Evolutionary conservation across 2,329 filamentous ascomycete species (phyloP).

Genomic region (Microcyclospora pomicola): DNA sequence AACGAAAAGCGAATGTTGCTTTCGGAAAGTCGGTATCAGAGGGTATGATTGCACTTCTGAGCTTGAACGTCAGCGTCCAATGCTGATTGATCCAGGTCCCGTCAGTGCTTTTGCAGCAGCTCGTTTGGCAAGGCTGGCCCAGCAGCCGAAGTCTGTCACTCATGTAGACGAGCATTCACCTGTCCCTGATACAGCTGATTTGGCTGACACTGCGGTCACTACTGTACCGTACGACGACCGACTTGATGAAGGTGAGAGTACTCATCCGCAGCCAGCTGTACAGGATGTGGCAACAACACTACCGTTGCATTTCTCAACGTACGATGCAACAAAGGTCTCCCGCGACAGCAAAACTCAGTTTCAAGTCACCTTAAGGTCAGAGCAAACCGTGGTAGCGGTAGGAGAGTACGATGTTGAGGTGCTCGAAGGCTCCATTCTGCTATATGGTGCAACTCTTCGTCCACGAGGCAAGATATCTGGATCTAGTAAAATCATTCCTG

Average conservation of each 20-base stretch:
- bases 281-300: background rate
- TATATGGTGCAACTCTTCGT: conserved; percentile 50
- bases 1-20: conserved; percentile 22
- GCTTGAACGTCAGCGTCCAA: no score
- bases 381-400: conserved; percentile 30
- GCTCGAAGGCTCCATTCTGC: conserved; percentile 45
- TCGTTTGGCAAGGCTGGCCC: conserved; percentile 9
- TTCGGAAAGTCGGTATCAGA: conserved; percentile 9
- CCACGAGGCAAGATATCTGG: no score
- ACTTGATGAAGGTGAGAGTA: background rate
- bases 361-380: conserved; percentile 11
- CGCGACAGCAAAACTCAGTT: conserved; percentile 8
- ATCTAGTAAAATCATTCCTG: conserved; percentile 15
- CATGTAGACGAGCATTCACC: background rate
- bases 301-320: background rate
- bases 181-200: background rate
- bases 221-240: conserved; percentile 11
- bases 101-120: conserved; percentile 18
- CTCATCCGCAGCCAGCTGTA: no score
- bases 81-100: no score
- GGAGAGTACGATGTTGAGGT: conserved; percentile 57
- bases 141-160: conserved; percentile 1
- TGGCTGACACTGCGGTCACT: conserved; percentile 8
- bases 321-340: conserved; percentile 3
- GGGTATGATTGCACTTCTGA: no score